Base-by-base conservation (phyloP, 2,329 filamentous ascomycete species). In the Huntiella abstrusa region DNA sequence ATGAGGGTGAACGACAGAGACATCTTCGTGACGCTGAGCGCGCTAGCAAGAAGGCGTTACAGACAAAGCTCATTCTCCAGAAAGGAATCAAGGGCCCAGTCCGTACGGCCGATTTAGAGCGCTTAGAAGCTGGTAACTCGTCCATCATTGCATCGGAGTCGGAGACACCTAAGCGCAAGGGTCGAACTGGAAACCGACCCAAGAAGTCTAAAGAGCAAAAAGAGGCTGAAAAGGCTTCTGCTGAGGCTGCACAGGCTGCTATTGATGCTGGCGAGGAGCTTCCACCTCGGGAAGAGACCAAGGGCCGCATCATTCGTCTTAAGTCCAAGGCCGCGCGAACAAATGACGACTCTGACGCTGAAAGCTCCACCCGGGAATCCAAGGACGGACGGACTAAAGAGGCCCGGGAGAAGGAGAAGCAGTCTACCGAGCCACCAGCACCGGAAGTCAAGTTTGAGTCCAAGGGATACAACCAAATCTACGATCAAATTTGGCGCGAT, bases 401-500 rank as follows among this genome's bases (percentile, higher is more conserved):
- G 42, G 64, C 65, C 54, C 63, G 68, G 54, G 62, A 62, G 35
- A 60, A 64, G 48, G 56, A 61, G 46, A 44, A 70, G 58, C 40
- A 11, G 10, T 61, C 60, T 38, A 69, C 70, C 48, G 66, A 70
- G 22, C 61, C 64, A 6, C 64, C 67, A 34, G 69, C 73, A 3
- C 68, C 74, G 16, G 71, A 78, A 50, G 71, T 75, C 50, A 71
- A 72, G 50, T 91, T 83, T 62, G 79, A 83, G 53, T 91, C 86
- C 43, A 93, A 94, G 59, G 86, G 83, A 13, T 98, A 92, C 65
- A 86, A 92, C 57, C 87, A 93, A 60, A 88, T 98, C 49, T 95
- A 95, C 60, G 87, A 94, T 56, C 86, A 95, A 60, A 96, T 96
- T 53, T 92, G 85, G 80, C 82, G 88, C 53, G 91, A 98, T 57